Conservation (phyloP, 331 rosid species). For the Quercus tomentella region DNA sequence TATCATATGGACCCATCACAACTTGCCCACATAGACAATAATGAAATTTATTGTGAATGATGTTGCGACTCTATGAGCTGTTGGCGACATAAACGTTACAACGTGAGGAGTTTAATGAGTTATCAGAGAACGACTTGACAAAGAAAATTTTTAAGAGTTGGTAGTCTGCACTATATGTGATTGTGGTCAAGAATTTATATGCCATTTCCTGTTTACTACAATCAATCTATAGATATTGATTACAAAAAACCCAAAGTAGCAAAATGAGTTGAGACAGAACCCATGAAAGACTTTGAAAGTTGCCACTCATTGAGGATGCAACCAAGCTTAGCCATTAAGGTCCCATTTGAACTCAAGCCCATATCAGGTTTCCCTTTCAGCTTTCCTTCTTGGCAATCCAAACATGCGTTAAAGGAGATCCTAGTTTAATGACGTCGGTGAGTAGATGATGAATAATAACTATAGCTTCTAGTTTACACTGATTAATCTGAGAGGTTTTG, state of each 20-base stretch:
- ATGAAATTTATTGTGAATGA: no score
- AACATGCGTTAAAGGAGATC: not conserved
- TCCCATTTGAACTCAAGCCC: no score
- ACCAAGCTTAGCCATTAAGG: no score
- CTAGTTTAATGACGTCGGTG: no score
- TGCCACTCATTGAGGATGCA: no score
- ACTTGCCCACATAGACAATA: no score
- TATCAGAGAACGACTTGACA: no score
- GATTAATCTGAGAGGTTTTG: constrained; percentile 18
- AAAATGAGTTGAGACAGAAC: not conserved
- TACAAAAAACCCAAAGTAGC: not conserved
- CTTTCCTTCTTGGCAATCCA: not conserved
- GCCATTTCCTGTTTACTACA: not conserved
- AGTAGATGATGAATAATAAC: not conserved
- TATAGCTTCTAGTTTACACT: not conserved
- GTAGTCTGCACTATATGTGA: not conserved
- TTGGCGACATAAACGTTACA: no score
- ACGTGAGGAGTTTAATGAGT: no score
- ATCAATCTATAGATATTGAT: not conserved
- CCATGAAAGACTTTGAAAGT: not conserved
- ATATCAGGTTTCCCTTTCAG: not conserved
- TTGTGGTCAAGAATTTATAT: not conserved
- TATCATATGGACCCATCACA: no score
- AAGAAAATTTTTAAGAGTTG: no score
- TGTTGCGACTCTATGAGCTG: no score